These are phyloP conservation scores for Kalmusia sp. DNA, from an alignment of 2,329 filamentous ascomycete species.

Conservation along the genomic window DNA sequence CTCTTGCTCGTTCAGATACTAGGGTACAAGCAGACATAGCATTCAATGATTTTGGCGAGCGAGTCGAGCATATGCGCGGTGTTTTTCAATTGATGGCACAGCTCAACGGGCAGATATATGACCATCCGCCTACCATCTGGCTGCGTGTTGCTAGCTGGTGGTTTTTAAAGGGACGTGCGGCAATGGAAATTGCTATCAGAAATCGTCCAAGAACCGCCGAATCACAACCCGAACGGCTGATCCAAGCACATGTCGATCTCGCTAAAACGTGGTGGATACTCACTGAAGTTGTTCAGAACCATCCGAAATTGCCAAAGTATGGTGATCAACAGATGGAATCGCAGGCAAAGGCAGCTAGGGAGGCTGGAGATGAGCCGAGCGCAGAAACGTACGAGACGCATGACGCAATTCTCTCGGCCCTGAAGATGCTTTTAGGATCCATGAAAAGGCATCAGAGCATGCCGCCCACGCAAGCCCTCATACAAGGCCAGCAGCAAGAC, in stretches of 20 bases:
- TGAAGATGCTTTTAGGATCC: constrained; percentile 78
- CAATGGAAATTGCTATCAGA: constrained; percentile 75
- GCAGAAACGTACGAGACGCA: constrained; percentile 58
- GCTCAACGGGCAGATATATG: constrained; percentile 69
- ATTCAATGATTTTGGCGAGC: constrained; percentile 71
- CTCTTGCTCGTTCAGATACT: constrained; percentile 41
- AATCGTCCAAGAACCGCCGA: constrained; percentile 65
- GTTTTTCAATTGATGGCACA: constrained; percentile 82
- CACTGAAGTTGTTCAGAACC: constrained; percentile 49
- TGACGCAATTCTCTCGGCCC: constrained; percentile 65
- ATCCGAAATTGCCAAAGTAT: constrained; percentile 39
- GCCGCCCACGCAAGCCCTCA: constrained; percentile 68
- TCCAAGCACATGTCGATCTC: constrained; percentile 85
- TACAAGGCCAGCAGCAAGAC: constrained; percentile 78
- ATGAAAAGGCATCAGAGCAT: constrained; percentile 86
- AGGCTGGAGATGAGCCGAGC: constrained; percentile 53
- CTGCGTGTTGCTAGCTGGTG: constrained; percentile 82
- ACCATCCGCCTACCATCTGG: constrained; percentile 71
- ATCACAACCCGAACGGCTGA: constrained; percentile 56
- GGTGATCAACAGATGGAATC: constrained; percentile 29
- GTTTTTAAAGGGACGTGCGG: constrained; percentile 82
- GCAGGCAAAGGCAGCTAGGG: constrained; percentile 26
- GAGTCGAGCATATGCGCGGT: constrained; percentile 76
- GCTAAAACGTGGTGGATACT: constrained; percentile 87
- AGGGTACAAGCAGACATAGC: constrained; percentile 53